These are phyloP conservation scores for Penicillium steckii DNA, from an alignment of 495 filamentous ascomycete species.

Conservation along the genomic window DNA sequence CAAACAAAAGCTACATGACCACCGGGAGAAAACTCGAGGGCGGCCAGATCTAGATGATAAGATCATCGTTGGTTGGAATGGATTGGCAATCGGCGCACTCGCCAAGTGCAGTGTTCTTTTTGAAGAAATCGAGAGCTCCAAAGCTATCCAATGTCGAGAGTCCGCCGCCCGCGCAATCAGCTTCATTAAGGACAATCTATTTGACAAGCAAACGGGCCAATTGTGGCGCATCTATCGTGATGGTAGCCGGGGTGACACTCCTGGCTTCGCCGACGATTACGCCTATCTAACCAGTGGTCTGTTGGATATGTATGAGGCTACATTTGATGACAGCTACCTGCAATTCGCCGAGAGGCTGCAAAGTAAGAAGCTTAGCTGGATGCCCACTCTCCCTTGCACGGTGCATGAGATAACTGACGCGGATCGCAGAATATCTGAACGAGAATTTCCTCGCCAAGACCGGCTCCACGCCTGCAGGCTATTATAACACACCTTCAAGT, in stretches of 20 bases:
- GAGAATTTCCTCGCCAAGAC: constrained; percentile 62
- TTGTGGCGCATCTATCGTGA: constrained; percentile 78
- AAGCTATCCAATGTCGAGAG: constrained; percentile 56
- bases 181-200: constrained; percentile 81
- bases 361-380: constrained; percentile 41
- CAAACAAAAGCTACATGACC: constrained; percentile 65
- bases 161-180: constrained; percentile 66
- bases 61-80: constrained; percentile 84
- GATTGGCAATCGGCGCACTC: constrained; percentile 82
- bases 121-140: constrained; percentile 55
- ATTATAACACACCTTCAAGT: constrained; percentile 76
- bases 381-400: not conserved
- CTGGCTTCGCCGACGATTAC: constrained; percentile 92
- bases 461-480: constrained; percentile 57
- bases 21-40: constrained; percentile 73
- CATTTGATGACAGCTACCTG: constrained; percentile 76
- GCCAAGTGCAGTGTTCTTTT: constrained; percentile 71
- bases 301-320: constrained; percentile 84
- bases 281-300: constrained; percentile 84
- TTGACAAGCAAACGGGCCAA: constrained; percentile 57
- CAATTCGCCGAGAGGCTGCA: constrained; percentile 84
- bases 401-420: constrained; percentile 11
- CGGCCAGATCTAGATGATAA: constrained; percentile 89
- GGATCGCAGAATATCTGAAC: constrained; percentile 60
- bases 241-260: constrained; percentile 62